Evolutionary conservation across 1,284 basidiomycete genomes (phyloP), one percentile per base, ranked within the genome.

Genomic region (Singerocomus rubriflavus): DNA sequence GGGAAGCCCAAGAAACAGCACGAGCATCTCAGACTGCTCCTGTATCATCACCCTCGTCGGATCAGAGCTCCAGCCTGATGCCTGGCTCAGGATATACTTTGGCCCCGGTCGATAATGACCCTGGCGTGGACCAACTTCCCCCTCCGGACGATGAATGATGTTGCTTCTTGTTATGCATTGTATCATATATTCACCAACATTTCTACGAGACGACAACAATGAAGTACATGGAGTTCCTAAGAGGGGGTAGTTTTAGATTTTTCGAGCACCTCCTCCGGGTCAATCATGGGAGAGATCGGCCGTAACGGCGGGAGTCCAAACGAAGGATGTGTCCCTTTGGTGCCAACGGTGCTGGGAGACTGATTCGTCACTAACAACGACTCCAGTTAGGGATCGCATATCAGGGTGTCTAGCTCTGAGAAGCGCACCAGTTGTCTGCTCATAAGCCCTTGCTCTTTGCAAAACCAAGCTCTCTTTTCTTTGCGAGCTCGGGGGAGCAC

Each of bases 391-490:
- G 25, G 16, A 36, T 49, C 34, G 6, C 4, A n/a, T 37, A 6
- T n/a, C 0, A n/a, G 14, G 12, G n/a, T 14, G 9, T 41, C 17
- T 41, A 16, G n/a, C 17, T 64, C 3, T 64, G 2, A 58, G 53
- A 10, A 42, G 14, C 63, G 54, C 44, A 64, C 60, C 53, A 31
- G 44, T 58, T 46, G 53, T 43, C 31, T 57, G 61, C 34, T 69
- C 65, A 39, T 66, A 73, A 17, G 73, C 71, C 58, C 66, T 74
- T 2, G 76, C 74, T 54, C 76, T 66, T 56, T 80, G 79, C 7
- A 78, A 59, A 25, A 84, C 77, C 44, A 80, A 47, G 53, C 79
- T 82, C 48, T 78, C 74, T 50, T 76, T 58, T 11, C 55, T 54
- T 16, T 55, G 63, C 25, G 54, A 42, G 38, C 44, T 51, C 36